Evolutionary conservation across 1,284 basidiomycete genomes (phyloP).

Genomic region (Schizophyllum amplum): DNA sequence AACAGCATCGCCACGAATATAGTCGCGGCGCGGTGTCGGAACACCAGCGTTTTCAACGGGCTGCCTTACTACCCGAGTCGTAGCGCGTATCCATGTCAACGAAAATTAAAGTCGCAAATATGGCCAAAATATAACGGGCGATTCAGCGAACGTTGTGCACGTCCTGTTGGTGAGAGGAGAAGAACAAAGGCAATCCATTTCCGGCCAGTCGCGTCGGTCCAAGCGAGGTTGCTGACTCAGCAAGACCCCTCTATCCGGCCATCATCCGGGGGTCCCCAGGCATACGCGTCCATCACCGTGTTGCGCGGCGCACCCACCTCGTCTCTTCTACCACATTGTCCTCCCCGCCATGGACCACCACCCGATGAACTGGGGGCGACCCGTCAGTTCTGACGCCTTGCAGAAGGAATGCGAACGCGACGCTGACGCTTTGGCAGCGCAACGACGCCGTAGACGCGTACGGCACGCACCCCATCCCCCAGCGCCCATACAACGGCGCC

Average conservation of each 20-base stretch:
- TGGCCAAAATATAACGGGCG: too few species aligned
- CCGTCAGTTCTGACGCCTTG: conserved; percentile 30
- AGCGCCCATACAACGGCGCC: conserved; percentile 39
- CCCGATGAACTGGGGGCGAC: conserved; percentile 73
- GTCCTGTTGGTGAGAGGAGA: too few species aligned
- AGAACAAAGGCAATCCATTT: neutral
- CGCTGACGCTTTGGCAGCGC: conserved; percentile 32
- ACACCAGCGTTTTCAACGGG: too few species aligned
- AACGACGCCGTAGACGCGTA: conserved; percentile 68
- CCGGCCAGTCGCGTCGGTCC: neutral
- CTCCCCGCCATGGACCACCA: conserved; percentile 62
- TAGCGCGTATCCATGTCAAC: too few species aligned
- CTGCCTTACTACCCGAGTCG: too few species aligned
- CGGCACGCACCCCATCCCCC: conserved; percentile 65
- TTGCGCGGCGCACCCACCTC: neutral
- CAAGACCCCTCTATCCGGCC: neutral
- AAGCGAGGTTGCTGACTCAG: neutral
- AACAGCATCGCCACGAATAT: too few species aligned
- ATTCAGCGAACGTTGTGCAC: too few species aligned
- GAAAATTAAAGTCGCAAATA: too few species aligned
- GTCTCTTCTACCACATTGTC: neutral
- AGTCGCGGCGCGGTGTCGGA: too few species aligned
- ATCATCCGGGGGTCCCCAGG: neutral
- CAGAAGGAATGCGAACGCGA: neutral
- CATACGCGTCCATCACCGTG: neutral